Evolutionary conservation across 768 basidiomycete species (phyloP), one percentile per base, ranked within the genome.

Genomic region (Tulasnella sp.): DNA sequence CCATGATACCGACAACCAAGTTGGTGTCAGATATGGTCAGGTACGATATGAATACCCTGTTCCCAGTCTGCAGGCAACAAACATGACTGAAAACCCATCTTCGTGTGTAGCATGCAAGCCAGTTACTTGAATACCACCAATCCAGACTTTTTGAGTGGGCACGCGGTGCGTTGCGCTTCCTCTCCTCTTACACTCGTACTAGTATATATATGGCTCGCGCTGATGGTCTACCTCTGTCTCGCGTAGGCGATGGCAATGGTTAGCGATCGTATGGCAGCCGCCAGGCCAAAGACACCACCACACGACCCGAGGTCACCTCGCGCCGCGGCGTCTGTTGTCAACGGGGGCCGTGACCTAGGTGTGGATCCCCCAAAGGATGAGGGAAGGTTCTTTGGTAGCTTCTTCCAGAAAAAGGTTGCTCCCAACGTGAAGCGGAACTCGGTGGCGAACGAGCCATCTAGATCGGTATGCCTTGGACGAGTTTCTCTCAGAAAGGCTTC

Each of bases 71-170:
- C 53, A 43, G 26, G 19, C 19, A 19, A 5, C 45, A 48, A 27
- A 19, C 10, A 56, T 51, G n/a, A n/a, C n/a, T n/a, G n/a, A n/a
- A n/a, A n/a, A n/a, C n/a, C 56, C 54, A 42, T n/a, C 49, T 38
- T 10, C 29, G n/a, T 58, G 8, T 26, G 42, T 60, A 92, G 88
- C 41, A 97, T 97, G 93, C 96, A 99, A 75, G 91, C 94, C 32
- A 95, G 92, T 71, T 99, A 98, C 70, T 86, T 99, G 67, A 99
- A 99, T 75, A 98, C 96, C n/a, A 98, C 95, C 1, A 96, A 99
- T 70, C 96, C 96, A 1, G 96, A 99, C 74, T 98, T 99, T 75
- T 80, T 99, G 69, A 88, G 84, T 63, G 96, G 96, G 23, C 95
- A 99, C 75, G 93, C 86, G 75, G 86, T 79, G 58, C 44, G 67